Evolutionary conservation across 306 rosid species (phyloP).

Genomic region (Abrus precatorius): DNA sequence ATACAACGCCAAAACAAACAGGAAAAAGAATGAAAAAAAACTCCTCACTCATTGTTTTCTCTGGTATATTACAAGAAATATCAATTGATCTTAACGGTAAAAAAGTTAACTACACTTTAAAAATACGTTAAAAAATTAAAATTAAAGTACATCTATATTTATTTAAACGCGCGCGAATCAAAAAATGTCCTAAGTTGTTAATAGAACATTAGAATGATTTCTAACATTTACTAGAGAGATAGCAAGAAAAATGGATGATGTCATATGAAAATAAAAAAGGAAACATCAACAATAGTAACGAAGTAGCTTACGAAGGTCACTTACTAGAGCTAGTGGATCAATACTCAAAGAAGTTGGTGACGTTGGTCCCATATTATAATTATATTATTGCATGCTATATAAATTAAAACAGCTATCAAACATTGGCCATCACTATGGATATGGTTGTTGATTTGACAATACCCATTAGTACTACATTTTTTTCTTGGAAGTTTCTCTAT

Average conservation of each 20-base stretch:
- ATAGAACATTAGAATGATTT: neutral
- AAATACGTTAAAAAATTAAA: too few relatives aligned
- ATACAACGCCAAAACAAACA: neutral
- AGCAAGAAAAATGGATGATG: neutral
- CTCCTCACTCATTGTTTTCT: neutral
- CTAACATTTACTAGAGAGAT: neutral
- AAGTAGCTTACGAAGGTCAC: slow-evolving; percentile 51
- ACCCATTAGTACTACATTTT: neutral
- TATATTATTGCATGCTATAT: slow-evolving; percentile 41
- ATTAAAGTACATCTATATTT: too few relatives aligned
- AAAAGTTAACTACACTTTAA: neutral
- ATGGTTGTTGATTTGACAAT: slow-evolving; percentile 52
- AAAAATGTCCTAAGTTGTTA: too few relatives aligned
- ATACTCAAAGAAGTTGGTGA: slow-evolving; percentile 39
- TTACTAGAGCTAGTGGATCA: slow-evolving; percentile 36
- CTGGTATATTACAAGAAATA: neutral
- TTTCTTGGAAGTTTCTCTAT: slow-evolving; percentile 60
- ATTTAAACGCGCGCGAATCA: too few relatives aligned
- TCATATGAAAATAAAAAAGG: neutral
- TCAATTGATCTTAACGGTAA: neutral
- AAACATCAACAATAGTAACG: slow-evolving; percentile 11
- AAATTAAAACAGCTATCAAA: slow-evolving; percentile 56
- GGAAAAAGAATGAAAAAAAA: neutral
- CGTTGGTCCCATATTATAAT: slow-evolving; percentile 22
- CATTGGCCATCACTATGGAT: slow-evolving; percentile 55